Percentiles rank a stretch among this genome's conserved stretches.
Conservation (phyloP, 225 moss, liverwort and hornwort genomes). For the Sphagnum tenellum region DNA sequence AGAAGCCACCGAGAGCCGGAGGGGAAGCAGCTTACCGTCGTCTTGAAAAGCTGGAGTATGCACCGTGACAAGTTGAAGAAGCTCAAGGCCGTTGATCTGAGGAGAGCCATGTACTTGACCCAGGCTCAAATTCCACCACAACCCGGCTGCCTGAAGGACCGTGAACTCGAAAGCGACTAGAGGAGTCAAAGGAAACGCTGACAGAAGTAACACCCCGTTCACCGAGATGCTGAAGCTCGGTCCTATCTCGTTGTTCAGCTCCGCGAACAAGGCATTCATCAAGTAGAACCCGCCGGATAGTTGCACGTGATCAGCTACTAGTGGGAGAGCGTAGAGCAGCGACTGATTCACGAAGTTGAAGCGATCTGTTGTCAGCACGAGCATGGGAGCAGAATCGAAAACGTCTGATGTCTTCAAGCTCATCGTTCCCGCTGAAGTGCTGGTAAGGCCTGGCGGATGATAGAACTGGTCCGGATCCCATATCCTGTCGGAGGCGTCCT, state of each 20-base stretch:
- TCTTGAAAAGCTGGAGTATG: slow-evolving; percentile 10
- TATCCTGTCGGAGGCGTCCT: slow-evolving; percentile 55
- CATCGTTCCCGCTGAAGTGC: slow-evolving; percentile 25
- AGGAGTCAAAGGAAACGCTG: slow-evolving; percentile 22
- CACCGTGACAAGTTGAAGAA: slow-evolving; percentile 38
- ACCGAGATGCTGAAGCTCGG: slow-evolving; percentile 34
- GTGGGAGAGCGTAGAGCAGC: slow-evolving; percentile 39
- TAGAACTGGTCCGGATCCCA: slow-evolving; percentile 54
- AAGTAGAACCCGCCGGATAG: slow-evolving; percentile 23
- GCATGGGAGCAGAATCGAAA: slow-evolving; percentile 41
- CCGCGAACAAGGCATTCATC: slow-evolving; percentile 57
- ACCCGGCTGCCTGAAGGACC: slow-evolving; percentile 23
- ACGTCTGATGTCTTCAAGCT: slow-evolving; percentile 39
- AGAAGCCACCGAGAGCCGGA: too few relatives aligned
- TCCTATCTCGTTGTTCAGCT: slow-evolving; percentile 35
- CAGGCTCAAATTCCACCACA: slow-evolving; percentile 48
- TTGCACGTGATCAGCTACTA: not conserved
- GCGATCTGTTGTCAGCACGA: slow-evolving; percentile 48
- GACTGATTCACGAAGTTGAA: slow-evolving; percentile 39
- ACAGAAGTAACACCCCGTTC: slow-evolving; percentile 20
- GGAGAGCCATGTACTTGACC: slow-evolving; percentile 33
- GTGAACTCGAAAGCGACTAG: slow-evolving; percentile 25
- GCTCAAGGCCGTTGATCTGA: slow-evolving; percentile 59
- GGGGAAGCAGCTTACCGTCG: slow-evolving; percentile 27
- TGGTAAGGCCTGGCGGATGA: slow-evolving; percentile 29